Evolutionary conservation across 2,329 filamentous ascomycete genomes (phyloP).

Genomic region (Fusarium sp.): DNA sequence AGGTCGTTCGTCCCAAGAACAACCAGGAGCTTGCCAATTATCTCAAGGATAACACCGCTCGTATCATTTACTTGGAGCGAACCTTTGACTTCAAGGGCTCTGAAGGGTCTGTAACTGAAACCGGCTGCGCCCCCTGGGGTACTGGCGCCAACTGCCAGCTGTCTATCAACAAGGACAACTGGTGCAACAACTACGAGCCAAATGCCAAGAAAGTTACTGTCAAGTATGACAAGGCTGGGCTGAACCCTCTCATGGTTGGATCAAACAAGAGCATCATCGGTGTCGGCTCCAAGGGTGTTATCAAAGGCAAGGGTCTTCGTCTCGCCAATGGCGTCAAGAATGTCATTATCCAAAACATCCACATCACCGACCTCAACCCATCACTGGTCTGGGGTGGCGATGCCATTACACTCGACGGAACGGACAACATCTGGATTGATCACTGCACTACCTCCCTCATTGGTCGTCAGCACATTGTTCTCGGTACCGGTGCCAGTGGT

Average conservation of each 20-base stretch:
- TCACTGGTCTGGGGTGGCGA: slow-evolving; percentile 70
- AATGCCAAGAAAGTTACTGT: slow-evolving; percentile 59
- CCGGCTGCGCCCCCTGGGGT: slow-evolving; percentile 70
- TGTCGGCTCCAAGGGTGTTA: slow-evolving; percentile 62
- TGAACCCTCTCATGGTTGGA: slow-evolving; percentile 63
- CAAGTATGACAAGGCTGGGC: slow-evolving; percentile 63
- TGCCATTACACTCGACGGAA: slow-evolving; percentile 63
- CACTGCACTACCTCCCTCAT: slow-evolving; percentile 67
- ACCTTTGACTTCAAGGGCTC: slow-evolving; percentile 66
- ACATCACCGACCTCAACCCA: slow-evolving; percentile 66
- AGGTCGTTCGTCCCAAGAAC: slow-evolving; percentile 62
- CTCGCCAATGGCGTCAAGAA: slow-evolving; percentile 59
- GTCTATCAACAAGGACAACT: slow-evolving; percentile 69
- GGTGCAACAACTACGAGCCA: slow-evolving; percentile 68
- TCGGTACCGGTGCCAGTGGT: slow-evolving; percentile 63
- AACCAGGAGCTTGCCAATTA: slow-evolving; percentile 68
- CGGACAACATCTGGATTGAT: slow-evolving; percentile 62
- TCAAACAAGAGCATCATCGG: slow-evolving; percentile 70
- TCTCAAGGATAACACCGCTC: slow-evolving; percentile 63
- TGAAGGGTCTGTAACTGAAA: slow-evolving; percentile 63
- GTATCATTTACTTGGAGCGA: slow-evolving; percentile 69
- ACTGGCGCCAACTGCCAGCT: slow-evolving; percentile 64
- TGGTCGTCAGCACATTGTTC: slow-evolving; percentile 70
- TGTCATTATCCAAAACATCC: slow-evolving; percentile 70
- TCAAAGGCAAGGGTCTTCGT: slow-evolving; percentile 67